These are phyloP conservation scores for Euphorbia peplus DNA, from an alignment of 345 rosid species.

Conservation along the genomic window DNA sequence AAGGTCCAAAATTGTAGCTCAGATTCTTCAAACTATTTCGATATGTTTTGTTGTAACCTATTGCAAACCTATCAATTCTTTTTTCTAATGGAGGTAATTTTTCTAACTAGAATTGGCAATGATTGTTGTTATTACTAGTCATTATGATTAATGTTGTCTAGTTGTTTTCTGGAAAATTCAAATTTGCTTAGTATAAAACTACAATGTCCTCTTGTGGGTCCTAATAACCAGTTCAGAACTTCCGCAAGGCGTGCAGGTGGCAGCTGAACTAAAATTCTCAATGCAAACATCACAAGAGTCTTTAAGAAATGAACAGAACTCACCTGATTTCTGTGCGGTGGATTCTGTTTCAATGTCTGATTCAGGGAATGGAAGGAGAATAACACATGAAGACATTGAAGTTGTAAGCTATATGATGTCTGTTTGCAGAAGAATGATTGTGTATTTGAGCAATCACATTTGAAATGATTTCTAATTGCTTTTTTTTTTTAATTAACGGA, in stretches of 20 bases:
- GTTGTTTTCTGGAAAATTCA: neutral
- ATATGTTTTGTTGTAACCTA: neutral
- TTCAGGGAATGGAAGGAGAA: neutral
- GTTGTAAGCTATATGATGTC: conserved; percentile 9
- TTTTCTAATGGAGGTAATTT: neutral
- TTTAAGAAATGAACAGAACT: neutral
- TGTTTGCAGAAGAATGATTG: neutral
- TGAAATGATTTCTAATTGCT: neutral
- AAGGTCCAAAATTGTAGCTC: neutral
- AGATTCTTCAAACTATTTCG: neutral
- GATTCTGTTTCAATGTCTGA: conserved; percentile 1
- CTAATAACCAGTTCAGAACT: conserved; percentile 2
- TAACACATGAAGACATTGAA: conserved; percentile 11
- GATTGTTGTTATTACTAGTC: neutral
- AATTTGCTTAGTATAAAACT: neutral
- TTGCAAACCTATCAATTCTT: neutral
- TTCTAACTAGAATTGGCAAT: neutral
- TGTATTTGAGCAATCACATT: neutral
- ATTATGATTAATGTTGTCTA: neutral
- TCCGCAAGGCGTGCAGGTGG: neutral
- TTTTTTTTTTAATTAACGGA: neutral
- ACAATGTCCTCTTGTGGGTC: neutral
- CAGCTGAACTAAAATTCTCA: neutral
- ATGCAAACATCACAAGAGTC: neutral
- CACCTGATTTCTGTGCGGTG: no score